phyloP scores from a whole-genome alignment of 2,329 filamentous ascomycete species.

The Nemania serpens region DNA sequence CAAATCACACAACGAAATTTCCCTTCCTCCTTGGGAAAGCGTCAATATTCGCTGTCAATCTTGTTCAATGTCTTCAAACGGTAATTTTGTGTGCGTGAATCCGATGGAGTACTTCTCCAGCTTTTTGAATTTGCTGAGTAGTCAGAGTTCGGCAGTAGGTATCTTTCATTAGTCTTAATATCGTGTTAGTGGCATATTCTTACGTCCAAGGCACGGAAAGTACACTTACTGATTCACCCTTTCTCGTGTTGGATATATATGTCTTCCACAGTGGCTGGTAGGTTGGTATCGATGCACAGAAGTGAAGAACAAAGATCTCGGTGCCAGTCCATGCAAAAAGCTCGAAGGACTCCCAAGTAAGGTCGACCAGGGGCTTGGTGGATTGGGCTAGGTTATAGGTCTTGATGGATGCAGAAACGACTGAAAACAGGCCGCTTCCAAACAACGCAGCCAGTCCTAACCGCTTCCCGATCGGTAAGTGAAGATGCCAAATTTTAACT shows the following conservation, averaged over 20 bases:
- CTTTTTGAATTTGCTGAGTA: too few species aligned
- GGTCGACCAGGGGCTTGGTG: background rate
- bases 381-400: background rate
- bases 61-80: too few species aligned
- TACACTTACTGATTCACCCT: background rate
- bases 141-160: too few species aligned
- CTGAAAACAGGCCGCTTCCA: conserved; percentile 1
- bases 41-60: too few species aligned
- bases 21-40: too few species aligned
- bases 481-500: background rate
- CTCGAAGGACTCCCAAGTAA: background rate
- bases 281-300: conserved; percentile 10
- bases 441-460: background rate
- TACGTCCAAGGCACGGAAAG: too few species aligned
- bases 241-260: background rate
- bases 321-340: conserved; percentile 10
- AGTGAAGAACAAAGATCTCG: conserved; percentile 13
- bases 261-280: conserved; percentile 5
- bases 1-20: too few species aligned
- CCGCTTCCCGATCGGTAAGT: background rate
- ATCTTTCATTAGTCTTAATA: too few species aligned
- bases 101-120: too few species aligned
- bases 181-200: too few species aligned
- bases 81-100: too few species aligned
- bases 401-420: conserved; percentile 7